Evolutionary conservation across 78 protist genomes (phyloP).

Genomic region (Dictyostelium brefeldianum): DNA sequence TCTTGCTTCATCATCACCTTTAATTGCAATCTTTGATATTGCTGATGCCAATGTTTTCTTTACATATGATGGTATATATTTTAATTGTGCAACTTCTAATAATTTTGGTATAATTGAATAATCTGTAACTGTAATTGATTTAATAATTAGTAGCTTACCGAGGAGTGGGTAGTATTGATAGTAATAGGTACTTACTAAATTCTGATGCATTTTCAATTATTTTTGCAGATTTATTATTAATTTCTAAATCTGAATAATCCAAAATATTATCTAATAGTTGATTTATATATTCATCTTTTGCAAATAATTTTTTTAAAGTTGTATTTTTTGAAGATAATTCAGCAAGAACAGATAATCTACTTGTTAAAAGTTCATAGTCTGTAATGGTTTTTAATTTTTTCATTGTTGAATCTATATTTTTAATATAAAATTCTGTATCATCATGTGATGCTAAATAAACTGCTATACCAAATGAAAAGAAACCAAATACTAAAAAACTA

Average conservation of each 20-base stretch:
- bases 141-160: too few species aligned
- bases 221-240: slow-evolving; percentile 42
- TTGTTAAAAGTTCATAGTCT: slow-evolving; percentile 21
- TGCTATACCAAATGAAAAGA: slow-evolving; percentile 54
- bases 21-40: slow-evolving; percentile 46
- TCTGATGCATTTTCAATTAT: slow-evolving; percentile 46
- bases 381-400: background rate
- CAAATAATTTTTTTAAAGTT: slow-evolving; percentile 22
- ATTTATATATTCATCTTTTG: slow-evolving; percentile 33
- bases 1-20: slow-evolving; percentile 59
- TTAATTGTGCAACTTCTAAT: slow-evolving; percentile 18
- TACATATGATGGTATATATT: slow-evolving; percentile 64
- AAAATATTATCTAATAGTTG: slow-evolving; percentile 42
- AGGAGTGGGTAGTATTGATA: too few species aligned
- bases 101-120: slow-evolving; percentile 53
- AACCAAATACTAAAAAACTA: slow-evolving; percentile 56
- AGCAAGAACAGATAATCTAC: slow-evolving; percentile 6
- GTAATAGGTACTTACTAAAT: slow-evolving; percentile 11
- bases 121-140: slow-evolving; percentile 41
- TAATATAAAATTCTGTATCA: slow-evolving; percentile 44
- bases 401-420: background rate
- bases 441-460: slow-evolving; percentile 45
- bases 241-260: slow-evolving; percentile 46
- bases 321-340: slow-evolving; percentile 31
- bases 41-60: slow-evolving; percentile 45